phyloP scores from a whole-genome alignment of 495 filamentous ascomycete species.

The Entonaema liquescens region DNA sequence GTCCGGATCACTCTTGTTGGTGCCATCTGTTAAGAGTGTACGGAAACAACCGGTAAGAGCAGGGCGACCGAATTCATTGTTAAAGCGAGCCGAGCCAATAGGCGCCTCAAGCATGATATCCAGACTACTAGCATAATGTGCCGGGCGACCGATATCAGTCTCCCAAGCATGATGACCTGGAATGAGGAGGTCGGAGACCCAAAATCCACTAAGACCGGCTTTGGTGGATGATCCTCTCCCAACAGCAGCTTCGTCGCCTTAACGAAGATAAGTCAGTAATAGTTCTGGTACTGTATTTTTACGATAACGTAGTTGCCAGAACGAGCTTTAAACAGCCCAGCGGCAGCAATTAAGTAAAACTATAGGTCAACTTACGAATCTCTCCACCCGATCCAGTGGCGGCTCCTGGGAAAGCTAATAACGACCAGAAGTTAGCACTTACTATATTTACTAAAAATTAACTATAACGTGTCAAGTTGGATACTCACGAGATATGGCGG shows the following conservation, averaged over 20 bases:
- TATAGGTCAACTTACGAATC: constrained; percentile 61
- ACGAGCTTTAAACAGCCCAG: not conserved
- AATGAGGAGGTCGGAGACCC: constrained; percentile 91
- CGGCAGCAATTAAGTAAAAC: not conserved
- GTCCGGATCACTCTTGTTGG: constrained; percentile 60
- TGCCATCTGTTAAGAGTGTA: constrained; percentile 76
- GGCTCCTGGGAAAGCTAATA: constrained; percentile 71
- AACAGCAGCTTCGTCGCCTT: constrained; percentile 85
- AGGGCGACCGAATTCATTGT: constrained; percentile 98
- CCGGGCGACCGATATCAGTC: constrained; percentile 84
- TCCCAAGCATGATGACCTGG: constrained; percentile 88
- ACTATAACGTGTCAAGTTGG: not conserved
- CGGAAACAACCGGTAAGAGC: constrained; percentile 89
- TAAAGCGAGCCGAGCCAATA: constrained; percentile 92
- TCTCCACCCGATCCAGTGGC: constrained; percentile 96
- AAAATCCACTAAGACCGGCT: constrained; percentile 91
- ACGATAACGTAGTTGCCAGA: not conserved
- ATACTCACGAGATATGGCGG: constrained; percentile 78
- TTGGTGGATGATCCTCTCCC: constrained; percentile 93
- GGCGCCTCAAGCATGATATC: constrained; percentile 98
- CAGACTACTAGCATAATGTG: constrained; percentile 88
- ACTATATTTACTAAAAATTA: not conserved
- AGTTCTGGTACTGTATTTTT: not conserved
- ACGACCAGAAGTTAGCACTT: constrained; percentile 5
- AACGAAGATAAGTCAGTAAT: not conserved